Evolutionary conservation across 1,284 basidiomycete genomes (phyloP).

Genomic region (Melampsora americana): DNA sequence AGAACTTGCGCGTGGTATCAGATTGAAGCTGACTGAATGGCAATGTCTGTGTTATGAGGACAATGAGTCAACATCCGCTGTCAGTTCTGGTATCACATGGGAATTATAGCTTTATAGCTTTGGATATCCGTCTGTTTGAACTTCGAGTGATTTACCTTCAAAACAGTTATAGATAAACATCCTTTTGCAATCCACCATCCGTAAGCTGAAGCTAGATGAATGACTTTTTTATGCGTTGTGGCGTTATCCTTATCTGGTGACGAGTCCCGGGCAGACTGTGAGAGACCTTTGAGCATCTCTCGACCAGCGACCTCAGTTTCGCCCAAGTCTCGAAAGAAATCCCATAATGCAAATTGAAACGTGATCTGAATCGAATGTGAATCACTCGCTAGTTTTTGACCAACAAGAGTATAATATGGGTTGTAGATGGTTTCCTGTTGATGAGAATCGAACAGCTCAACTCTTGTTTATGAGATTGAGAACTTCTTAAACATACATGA

Average conservation of each 20-base stretch:
- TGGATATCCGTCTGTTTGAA: slow-evolving; percentile 31
- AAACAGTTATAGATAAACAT: slow-evolving; percentile 66
- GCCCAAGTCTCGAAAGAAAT: slow-evolving; percentile 86
- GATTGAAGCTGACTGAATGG: background rate
- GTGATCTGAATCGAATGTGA: slow-evolving; percentile 76
- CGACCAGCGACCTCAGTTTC: slow-evolving; percentile 77
- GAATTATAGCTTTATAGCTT: background rate
- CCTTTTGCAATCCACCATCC: slow-evolving; percentile 80
- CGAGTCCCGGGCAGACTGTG: slow-evolving; percentile 62
- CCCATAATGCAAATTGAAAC: slow-evolving; percentile 94
- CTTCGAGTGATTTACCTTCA: slow-evolving; percentile 65
- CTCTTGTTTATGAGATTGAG: background rate
- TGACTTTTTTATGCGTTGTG: slow-evolving; percentile 61
- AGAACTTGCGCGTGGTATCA: background rate
- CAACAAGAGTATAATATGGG: slow-evolving; percentile 88
- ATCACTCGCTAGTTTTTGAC: slow-evolving; percentile 60
- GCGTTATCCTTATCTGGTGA: slow-evolving; percentile 53
- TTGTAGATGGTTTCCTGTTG: slow-evolving; percentile 83
- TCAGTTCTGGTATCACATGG: background rate
- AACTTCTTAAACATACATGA: slow-evolving; percentile 62
- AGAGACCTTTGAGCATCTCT: slow-evolving; percentile 67
- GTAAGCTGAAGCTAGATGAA: slow-evolving; percentile 70
- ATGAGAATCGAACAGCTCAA: background rate
- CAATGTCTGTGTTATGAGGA: background rate
- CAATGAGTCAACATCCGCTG: background rate